phyloP scores from a whole-genome alignment of 1,284 basidiomycete genomes.

The Rhodotorula sp. region DNA sequence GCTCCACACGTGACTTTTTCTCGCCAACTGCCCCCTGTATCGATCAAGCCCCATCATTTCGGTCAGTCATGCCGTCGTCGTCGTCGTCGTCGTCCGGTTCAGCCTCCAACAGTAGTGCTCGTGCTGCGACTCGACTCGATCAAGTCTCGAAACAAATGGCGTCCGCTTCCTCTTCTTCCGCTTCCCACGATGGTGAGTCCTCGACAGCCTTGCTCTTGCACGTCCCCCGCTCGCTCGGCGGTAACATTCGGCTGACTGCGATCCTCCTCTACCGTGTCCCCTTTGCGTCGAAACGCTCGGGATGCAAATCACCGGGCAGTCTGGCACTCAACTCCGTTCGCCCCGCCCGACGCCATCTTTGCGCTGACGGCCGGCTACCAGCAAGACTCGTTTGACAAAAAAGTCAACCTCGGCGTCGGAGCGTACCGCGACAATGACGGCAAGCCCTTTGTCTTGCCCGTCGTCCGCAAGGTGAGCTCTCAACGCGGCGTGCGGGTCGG shows the following conservation, averaged over 20 bases:
- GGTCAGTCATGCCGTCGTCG: background rate
- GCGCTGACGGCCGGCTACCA: constrained; percentile 86
- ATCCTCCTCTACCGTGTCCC: background rate
- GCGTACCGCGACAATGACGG: constrained; percentile 83
- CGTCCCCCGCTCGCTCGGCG: too few relatives aligned
- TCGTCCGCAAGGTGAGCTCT: constrained; percentile 70
- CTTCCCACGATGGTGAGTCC: constrained; percentile 10
- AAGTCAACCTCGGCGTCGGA: constrained; percentile 89
- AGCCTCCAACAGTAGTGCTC: background rate
- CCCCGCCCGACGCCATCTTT: constrained; percentile 77
- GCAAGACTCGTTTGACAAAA: constrained; percentile 71
- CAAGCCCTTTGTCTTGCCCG: constrained; percentile 89
- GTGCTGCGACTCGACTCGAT: constrained; percentile 1
- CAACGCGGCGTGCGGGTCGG: background rate
- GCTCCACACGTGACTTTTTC: background rate
- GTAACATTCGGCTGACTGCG: background rate
- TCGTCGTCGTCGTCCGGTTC: constrained; percentile 1
- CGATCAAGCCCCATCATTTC: background rate
- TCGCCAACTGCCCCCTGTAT: background rate
- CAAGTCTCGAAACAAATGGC: constrained; percentile 14
- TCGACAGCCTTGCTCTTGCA: background rate
- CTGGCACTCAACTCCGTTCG: constrained; percentile 56
- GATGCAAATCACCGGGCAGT: constrained; percentile 6
- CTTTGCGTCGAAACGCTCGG: background rate
- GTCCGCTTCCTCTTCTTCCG: background rate